Evolutionary conservation across 495 filamentous ascomycete genomes (phyloP).

Genomic region (Aspergillus affinis): DNA sequence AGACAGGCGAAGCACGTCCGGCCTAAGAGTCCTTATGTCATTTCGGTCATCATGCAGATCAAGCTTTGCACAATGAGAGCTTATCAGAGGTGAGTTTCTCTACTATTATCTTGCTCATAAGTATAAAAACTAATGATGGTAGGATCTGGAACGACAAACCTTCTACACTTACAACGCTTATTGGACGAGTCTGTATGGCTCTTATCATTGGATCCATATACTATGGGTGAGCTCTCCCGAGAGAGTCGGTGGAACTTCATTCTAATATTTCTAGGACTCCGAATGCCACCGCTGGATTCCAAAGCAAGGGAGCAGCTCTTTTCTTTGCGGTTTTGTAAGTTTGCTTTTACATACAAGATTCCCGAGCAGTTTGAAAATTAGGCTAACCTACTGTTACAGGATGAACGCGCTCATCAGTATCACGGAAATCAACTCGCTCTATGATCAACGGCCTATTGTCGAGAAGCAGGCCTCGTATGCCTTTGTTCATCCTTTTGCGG

Average conservation of each 20-base stretch:
- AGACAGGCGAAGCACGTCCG: slow-evolving; percentile 46
- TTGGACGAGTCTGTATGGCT: slow-evolving; percentile 77
- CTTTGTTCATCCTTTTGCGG: slow-evolving; percentile 64
- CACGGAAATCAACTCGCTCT: slow-evolving; percentile 61
- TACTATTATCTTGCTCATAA: neutral
- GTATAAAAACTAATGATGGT: slow-evolving; percentile 25
- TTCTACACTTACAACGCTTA: slow-evolving; percentile 69
- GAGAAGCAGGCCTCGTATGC: slow-evolving; percentile 65
- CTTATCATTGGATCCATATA: slow-evolving; percentile 87
- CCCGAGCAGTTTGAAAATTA: slow-evolving; percentile 23
- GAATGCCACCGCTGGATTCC: slow-evolving; percentile 64
- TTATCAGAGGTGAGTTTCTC: slow-evolving; percentile 43
- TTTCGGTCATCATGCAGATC: slow-evolving; percentile 48
- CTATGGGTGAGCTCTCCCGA: slow-evolving; percentile 55
- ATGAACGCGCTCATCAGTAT: slow-evolving; percentile 55
- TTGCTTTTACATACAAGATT: neutral
- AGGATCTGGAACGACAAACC: slow-evolving; percentile 72
- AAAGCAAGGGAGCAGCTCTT: slow-evolving; percentile 74
- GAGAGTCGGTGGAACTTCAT: neutral
- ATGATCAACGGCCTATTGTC: slow-evolving; percentile 61
- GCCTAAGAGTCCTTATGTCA: slow-evolving; percentile 45
- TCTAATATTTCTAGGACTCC: slow-evolving; percentile 50
- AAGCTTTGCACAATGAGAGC: slow-evolving; percentile 50
- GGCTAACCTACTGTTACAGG: slow-evolving; percentile 35
- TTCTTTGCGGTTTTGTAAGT: slow-evolving; percentile 90